These are phyloP conservation scores for Domatiomyces globalis DNA, from an alignment of 2,329 filamentous ascomycete species.

Conservation along the genomic window DNA sequence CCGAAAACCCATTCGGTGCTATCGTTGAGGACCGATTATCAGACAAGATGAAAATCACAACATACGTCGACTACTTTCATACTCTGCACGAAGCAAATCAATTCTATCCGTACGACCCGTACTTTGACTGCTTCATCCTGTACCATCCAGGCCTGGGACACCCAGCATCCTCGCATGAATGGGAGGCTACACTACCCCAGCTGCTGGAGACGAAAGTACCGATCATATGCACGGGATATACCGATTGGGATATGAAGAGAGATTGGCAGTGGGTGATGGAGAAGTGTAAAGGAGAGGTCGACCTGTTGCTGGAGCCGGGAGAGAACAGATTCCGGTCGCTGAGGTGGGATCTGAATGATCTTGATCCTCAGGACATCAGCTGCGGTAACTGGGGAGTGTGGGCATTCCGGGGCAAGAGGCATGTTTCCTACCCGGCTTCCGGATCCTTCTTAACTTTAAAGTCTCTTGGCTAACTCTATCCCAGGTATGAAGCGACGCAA, in stretches of 20 bases:
- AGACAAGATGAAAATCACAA: constrained; percentile 87
- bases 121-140: constrained; percentile 93
- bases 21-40: constrained; percentile 83
- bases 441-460: no score
- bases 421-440: constrained; percentile 23
- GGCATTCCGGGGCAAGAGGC: constrained; percentile 96
- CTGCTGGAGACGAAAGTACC: constrained; percentile 91
- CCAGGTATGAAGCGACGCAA: constrained; percentile 19
- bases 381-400: constrained; percentile 96
- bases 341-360: constrained; percentile 91
- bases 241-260: constrained; percentile 82
- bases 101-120: constrained; percentile 91
- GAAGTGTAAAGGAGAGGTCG: constrained; percentile 77
- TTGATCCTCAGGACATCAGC: constrained; percentile 84
- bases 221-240: constrained; percentile 90
- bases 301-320: constrained; percentile 77
- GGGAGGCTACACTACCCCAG: constrained; percentile 77
- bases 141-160: constrained; percentile 96
- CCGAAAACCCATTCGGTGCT: constrained; percentile 82
- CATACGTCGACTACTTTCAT: constrained; percentile 96
- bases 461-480: constrained; percentile 3
- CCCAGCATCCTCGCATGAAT: constrained; percentile 83
- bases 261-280: constrained; percentile 83
- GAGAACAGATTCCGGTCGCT: constrained; percentile 90
- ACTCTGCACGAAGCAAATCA: constrained; percentile 81